Evolutionary conservation across 1,284 basidiomycete species (phyloP).

Genomic region (Tylopilus orsonianus): DNA sequence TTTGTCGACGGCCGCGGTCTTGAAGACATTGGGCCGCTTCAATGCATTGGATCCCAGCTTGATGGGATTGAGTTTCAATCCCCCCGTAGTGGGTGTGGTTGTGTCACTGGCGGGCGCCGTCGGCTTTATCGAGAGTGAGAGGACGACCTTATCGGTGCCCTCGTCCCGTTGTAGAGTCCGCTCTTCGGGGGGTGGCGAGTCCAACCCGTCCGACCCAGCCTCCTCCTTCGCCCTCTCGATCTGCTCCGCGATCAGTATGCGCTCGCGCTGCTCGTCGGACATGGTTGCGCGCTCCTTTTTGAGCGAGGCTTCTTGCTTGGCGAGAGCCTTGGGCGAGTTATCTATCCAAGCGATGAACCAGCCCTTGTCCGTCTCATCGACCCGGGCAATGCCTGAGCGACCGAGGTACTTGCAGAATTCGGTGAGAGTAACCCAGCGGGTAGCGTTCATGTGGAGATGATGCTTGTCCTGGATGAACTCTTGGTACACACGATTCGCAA

Average conservation of each 20-base stretch:
- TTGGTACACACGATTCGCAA: conserved; percentile 96
- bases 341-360: conserved; percentile 98
- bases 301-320: conserved; percentile 83
- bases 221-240: conserved; percentile 81
- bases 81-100: conserved; percentile 21
- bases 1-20: conserved; percentile 39
- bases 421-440: conserved; percentile 94
- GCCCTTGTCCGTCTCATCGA: conserved; percentile 98
- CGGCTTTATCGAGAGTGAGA: conserved; percentile 65
- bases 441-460: conserved; percentile 98
- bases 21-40: conserved; percentile 79
- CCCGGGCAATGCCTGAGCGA: conserved; percentile 82
- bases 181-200: conserved; percentile 45
- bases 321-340: conserved; percentile 89
- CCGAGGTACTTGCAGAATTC: conserved; percentile 95
- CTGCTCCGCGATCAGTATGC: conserved; percentile 88
- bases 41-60: conserved; percentile 50
- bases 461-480: conserved; percentile 96
- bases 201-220: conserved; percentile 36
- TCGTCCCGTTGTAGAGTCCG: conserved; percentile 75
- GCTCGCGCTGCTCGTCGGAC: conserved; percentile 94
- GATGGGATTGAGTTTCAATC: conserved; percentile 61
- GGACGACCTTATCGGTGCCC: conserved; percentile 67
- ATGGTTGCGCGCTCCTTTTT: conserved; percentile 92
- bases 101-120: conserved; percentile 33